Evolutionary conservation across 1,284 basidiomycete genomes (phyloP).

Genomic region (Xerocomus amazonicus): DNA sequence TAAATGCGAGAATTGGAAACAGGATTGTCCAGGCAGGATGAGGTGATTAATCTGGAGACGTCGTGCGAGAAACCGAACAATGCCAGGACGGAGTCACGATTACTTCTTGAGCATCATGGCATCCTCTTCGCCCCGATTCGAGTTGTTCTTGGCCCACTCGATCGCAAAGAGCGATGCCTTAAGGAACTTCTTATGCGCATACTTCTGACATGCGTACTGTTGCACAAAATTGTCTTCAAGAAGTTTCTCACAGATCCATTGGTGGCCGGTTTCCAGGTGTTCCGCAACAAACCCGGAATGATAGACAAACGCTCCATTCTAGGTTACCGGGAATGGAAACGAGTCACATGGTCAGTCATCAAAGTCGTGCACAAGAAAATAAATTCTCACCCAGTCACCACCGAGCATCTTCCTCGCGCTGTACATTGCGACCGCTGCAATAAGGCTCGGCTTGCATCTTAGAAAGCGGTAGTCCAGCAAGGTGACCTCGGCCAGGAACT

Average conservation of each 20-base stretch:
- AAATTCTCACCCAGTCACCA: slow-evolving; percentile 82
- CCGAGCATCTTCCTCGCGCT: slow-evolving; percentile 88
- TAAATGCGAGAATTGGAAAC: slow-evolving; percentile 35
- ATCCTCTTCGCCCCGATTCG: slow-evolving; percentile 31
- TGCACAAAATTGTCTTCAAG: slow-evolving; percentile 76
- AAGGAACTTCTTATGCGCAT: slow-evolving; percentile 95
- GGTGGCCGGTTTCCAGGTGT: slow-evolving; percentile 82
- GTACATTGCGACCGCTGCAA: slow-evolving; percentile 99
- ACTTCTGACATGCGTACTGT: slow-evolving; percentile 95
- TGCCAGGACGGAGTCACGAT: slow-evolving; percentile 23
- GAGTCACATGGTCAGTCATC: slow-evolving; percentile 47
- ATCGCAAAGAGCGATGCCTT: slow-evolving; percentile 77
- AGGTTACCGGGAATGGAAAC: slow-evolving; percentile 31
- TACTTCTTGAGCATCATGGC: slow-evolving; percentile 51
- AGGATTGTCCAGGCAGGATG: slow-evolving; percentile 37
- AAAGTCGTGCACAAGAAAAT: slow-evolving; percentile 5
- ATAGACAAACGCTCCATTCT: slow-evolving; percentile 91
- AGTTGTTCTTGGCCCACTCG: slow-evolving; percentile 57
- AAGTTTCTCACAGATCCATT: slow-evolving; percentile 83
- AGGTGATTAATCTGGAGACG: slow-evolving; percentile 27
- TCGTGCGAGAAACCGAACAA: slow-evolving; percentile 25
- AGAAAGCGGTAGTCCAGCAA: slow-evolving; percentile 93
- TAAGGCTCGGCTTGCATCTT: slow-evolving; percentile 87
- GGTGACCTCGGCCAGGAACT: slow-evolving; percentile 97
- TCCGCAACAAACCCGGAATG: slow-evolving; percentile 93